A percentile compares a stretch with the other conserved stretches of the same genome.
phyloP scores from a whole-genome alignment of 306 rosid genomes.

The Rubus idaeus region DNA sequence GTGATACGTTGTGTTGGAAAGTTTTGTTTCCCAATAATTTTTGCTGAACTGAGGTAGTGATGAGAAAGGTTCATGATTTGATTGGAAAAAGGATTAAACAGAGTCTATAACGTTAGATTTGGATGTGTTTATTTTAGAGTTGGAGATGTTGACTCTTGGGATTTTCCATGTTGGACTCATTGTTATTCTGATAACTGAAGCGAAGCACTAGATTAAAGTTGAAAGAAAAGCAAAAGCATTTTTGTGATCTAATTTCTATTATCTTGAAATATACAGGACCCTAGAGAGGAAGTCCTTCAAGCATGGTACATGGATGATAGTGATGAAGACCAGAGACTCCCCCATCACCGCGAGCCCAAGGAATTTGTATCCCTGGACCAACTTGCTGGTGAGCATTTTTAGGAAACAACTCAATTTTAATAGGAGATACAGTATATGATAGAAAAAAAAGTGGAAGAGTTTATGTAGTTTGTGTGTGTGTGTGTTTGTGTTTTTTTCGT shows the following conservation, averaged over 20 bases:
- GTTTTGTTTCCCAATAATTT: no score
- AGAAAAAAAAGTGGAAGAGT: not conserved
- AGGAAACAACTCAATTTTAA: not conserved
- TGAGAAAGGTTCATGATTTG: not conserved
- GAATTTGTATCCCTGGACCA: slow-evolving; percentile 75
- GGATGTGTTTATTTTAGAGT: not conserved
- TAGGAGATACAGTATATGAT: no score
- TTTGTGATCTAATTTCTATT: slow-evolving; percentile 13
- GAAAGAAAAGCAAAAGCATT: not conserved
- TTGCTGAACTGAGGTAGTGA: not conserved
- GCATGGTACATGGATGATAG: slow-evolving; percentile 99
- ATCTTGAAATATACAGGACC: slow-evolving; percentile 51
- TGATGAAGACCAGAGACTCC: slow-evolving; percentile 88
- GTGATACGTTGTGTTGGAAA: no score
- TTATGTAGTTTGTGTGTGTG: not conserved
- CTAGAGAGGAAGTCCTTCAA: slow-evolving; percentile 89
- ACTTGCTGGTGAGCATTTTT: slow-evolving; percentile 60
- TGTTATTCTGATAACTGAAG: not conserved
- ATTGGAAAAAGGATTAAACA: not conserved
- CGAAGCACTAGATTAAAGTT: not conserved
- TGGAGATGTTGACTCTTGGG: not conserved
- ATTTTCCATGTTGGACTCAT: not conserved
- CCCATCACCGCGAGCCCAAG: slow-evolving; percentile 86
- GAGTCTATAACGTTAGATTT: not conserved
- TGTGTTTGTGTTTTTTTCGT: no score